Conservation (phyloP, 2,329 filamentous ascomycete genomes). For the Ambrosiella beaveri region DNA sequence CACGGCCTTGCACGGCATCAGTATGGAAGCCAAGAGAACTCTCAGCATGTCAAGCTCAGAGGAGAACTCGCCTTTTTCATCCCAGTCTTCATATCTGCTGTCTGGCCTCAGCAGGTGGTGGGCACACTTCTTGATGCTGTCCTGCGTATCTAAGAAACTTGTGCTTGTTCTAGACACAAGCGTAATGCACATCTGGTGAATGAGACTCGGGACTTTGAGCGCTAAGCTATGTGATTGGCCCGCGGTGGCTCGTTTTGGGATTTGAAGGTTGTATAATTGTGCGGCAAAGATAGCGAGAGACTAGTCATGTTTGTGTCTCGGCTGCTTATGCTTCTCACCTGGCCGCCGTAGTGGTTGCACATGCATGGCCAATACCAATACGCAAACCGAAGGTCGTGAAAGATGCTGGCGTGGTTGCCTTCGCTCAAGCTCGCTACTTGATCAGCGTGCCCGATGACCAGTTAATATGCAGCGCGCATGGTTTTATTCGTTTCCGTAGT, state of each 20-base stretch:
- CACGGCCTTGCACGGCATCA: no score
- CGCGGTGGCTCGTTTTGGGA: not conserved
- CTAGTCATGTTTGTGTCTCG: not conserved
- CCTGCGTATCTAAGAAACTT: not conserved
- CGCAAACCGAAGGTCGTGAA: not conserved
- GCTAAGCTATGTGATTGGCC: not conserved
- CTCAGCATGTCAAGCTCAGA: not conserved
- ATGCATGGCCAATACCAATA: not conserved
- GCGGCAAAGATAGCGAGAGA: not conserved
- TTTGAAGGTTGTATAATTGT: not conserved
- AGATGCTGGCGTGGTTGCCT: not conserved
- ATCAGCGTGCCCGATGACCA: not conserved
- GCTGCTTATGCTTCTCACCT: not conserved
- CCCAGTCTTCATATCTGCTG: not conserved
- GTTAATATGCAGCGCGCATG: not conserved
- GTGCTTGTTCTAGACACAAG: not conserved
- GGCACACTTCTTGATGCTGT: not conserved
- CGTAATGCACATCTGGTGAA: not conserved
- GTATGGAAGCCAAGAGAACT: no score
- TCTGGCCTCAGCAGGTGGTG: not conserved
- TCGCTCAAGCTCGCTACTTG: not conserved
- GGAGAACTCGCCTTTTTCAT: not conserved
- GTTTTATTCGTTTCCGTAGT: not conserved
- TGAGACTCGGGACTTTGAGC: not conserved
- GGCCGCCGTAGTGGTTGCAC: not conserved